Conservation (phyloP, 768 basidiomycete genomes). For the Gymnopilus dilepis region DNA sequence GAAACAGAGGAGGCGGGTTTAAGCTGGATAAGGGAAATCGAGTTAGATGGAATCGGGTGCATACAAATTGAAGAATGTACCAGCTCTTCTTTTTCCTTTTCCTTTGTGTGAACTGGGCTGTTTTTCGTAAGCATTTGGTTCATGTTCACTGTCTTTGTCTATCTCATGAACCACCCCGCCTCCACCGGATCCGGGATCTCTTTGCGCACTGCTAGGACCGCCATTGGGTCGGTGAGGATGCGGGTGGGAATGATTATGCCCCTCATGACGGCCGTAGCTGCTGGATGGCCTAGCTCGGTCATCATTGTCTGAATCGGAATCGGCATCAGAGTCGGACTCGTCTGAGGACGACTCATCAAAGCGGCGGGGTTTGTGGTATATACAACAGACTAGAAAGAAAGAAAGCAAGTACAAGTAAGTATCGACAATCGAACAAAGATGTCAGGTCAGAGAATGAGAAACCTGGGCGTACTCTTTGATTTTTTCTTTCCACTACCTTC, state of each 20-base stretch:
- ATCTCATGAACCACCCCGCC: conserved; percentile 24
- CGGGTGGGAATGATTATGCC: conserved; percentile 18
- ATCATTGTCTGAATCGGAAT: conserved; percentile 23
- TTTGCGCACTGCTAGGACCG: conserved; percentile 8
- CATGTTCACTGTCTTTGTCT: conserved; percentile 32
- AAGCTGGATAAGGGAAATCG: no score
- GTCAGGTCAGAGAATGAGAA: neutral
- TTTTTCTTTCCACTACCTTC: conserved; percentile 89
- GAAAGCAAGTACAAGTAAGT: neutral
- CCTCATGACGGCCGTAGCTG: conserved; percentile 28
- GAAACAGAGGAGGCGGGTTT: no score
- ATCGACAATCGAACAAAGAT: neutral
- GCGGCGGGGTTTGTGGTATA: conserved; percentile 81
- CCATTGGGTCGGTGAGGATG: conserved; percentile 9
- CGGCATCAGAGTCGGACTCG: conserved; percentile 45
- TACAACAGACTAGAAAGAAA: conserved; percentile 84
- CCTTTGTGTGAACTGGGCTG: conserved; percentile 41
- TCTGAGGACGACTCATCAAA: conserved; percentile 83
- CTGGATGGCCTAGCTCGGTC: conserved; percentile 23
- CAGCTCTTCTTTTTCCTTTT: conserved; percentile 32
- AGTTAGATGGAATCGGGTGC: no score
- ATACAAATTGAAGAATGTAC: no score
- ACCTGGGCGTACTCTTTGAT: conserved; percentile 78
- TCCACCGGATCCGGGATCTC: conserved; percentile 11
- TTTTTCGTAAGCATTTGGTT: conserved; percentile 58